These are phyloP conservation scores for Pseudohyphozyma bogoriensis DNA, from an alignment of 768 basidiomycete species.

Conservation along the genomic window DNA sequence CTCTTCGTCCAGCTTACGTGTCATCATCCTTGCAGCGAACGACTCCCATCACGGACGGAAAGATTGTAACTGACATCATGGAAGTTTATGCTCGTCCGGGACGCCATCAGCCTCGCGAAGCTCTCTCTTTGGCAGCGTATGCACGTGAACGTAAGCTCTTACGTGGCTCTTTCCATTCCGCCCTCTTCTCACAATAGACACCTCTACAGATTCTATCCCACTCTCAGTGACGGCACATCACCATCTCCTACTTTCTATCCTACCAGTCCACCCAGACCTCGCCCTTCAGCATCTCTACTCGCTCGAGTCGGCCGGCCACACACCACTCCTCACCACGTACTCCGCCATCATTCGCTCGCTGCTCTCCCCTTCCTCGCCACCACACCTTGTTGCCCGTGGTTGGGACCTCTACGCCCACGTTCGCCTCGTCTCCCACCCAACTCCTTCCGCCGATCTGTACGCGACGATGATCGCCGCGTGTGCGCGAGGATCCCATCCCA, in stretches of 20 bases:
- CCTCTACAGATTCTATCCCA: conserved; percentile 19
- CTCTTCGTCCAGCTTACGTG: neutral
- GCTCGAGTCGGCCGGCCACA: conserved; percentile 55
- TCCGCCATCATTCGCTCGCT: conserved; percentile 49
- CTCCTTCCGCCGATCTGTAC: conserved; percentile 62
- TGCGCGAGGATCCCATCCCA: conserved; percentile 50
- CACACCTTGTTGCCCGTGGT: conserved; percentile 52
- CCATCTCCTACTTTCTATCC: conserved; percentile 50
- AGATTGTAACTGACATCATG: conserved; percentile 46
- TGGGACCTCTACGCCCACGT: conserved; percentile 95
- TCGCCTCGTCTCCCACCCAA: conserved; percentile 86
- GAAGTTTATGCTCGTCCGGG: conserved; percentile 46
- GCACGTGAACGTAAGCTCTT: conserved; percentile 43
- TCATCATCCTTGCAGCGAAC: conserved; percentile 39
- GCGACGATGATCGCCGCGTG: conserved; percentile 81
- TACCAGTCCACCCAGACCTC: conserved; percentile 47
- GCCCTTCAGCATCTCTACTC: conserved; percentile 60
- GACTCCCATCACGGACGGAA: conserved; percentile 43
- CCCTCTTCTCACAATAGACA: no score
- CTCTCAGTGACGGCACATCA: conserved; percentile 49
- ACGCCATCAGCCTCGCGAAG: conserved; percentile 42
- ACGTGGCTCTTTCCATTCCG: neutral
- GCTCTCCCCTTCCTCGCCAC: conserved; percentile 41
- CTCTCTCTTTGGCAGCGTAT: conserved; percentile 45
- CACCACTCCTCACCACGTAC: conserved; percentile 67